These are phyloP conservation scores for Colletotrichum cuscutae DNA, from an alignment of 2,329 filamentous ascomycete genomes.

Conservation along the genomic window DNA sequence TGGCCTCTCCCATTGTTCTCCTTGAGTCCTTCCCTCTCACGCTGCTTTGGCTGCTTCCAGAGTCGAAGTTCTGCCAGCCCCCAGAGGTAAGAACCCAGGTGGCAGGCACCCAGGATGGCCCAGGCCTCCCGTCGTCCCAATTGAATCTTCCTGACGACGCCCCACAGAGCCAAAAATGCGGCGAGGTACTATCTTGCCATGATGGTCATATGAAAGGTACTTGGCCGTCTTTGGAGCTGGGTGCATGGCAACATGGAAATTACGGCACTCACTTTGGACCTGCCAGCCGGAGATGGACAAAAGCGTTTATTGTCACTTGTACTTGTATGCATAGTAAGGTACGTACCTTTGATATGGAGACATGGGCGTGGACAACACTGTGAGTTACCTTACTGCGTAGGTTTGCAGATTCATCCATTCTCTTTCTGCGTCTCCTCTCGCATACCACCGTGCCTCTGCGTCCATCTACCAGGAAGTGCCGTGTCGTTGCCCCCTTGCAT, in stretches of 20 bases:
- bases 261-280: neutral
- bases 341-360: neutral
- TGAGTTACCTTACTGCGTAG: neutral
- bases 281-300: neutral
- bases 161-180: constrained; percentile 16
- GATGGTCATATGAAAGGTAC: neutral
- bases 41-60: no score
- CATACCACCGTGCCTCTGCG: neutral
- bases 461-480: neutral
- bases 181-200: neutral
- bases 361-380: neutral
- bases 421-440: neutral
- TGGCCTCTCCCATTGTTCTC: neutral
- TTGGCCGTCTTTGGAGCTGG: neutral
- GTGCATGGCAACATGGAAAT: neutral
- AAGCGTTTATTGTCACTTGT: neutral
- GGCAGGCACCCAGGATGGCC: neutral
- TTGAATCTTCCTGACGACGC: constrained; percentile 14
- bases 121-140: constrained; percentile 9
- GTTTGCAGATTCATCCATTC: neutral
- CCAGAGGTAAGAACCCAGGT: constrained; percentile 1
- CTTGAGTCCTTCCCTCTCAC: no score
- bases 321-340: neutral
- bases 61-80: constrained; percentile 4
- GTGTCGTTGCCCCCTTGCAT: neutral